These are phyloP conservation scores for Penicillium sp. DNA, from an alignment of 2,329 filamentous ascomycete genomes.

Conservation along the genomic window DNA sequence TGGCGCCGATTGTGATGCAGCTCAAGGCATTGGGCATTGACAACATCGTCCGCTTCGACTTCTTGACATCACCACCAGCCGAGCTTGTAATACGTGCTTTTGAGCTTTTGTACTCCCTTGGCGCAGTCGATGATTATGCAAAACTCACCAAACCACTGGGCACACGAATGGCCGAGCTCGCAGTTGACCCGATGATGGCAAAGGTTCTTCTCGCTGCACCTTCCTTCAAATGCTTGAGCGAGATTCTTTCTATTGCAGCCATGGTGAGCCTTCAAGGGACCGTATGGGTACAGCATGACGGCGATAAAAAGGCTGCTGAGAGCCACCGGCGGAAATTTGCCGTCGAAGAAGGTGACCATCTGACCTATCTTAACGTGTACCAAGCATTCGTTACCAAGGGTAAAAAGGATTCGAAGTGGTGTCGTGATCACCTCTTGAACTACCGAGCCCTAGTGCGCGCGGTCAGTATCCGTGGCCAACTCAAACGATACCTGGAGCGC, in stretches of 20 bases:
- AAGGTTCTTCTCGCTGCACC: constrained; percentile 79
- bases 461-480: constrained; percentile 81
- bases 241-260: constrained; percentile 88
- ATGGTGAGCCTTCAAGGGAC: constrained; percentile 87
- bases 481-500: constrained; percentile 83
- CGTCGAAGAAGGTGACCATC: constrained; percentile 88
- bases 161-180: constrained; percentile 86
- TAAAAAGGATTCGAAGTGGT: constrained; percentile 82
- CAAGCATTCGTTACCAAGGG: constrained; percentile 83
- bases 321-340: constrained; percentile 79
- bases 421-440: constrained; percentile 82
- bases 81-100: constrained; percentile 83
- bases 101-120: constrained; percentile 83
- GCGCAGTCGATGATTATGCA: constrained; percentile 84
- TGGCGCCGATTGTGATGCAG: constrained; percentile 85
- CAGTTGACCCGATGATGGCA: constrained; percentile 93
- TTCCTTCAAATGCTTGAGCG: constrained; percentile 76
- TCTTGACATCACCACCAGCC: constrained; percentile 81
- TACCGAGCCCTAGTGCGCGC: constrained; percentile 81
- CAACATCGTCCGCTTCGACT: constrained; percentile 89
- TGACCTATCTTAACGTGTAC: constrained; percentile 93
- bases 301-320: constrained; percentile 75
- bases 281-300: constrained; percentile 80
- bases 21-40: constrained; percentile 94
- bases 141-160: constrained; percentile 90